Evolutionary conservation across 192 early-diverging fungal species (phyloP), one percentile per base, ranked within the genome.

Genomic region (Coemansia sp.): DNA sequence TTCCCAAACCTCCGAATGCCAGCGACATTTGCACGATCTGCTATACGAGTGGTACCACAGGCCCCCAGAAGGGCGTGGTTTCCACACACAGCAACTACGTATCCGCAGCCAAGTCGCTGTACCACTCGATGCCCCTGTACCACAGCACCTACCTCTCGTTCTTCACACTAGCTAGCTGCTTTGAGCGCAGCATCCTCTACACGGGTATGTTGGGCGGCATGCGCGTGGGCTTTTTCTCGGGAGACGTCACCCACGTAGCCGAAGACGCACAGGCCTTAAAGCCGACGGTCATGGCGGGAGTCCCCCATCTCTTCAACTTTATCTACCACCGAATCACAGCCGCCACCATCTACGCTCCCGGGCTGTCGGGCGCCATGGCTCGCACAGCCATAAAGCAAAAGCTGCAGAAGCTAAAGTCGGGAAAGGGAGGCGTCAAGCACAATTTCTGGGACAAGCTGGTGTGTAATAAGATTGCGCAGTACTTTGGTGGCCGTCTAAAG

Each of bases 31-130:
- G 85, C 62, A 87, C 85, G 40, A 83, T 90, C 46, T 89, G 87
- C 81, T 94, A 89, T 72, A 92, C 92, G n/a, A 88, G 89, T 45
- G 93, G 93, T 5, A 93, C 93, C 13, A 95, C 92, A 3, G 92
- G 91, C 21, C 55, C 71, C 51, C 89, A 88, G 16, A 91, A 87
- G 74, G 89, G 73, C 38, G 90, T 85, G 6, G 85, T 92, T 51
- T 67, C 93, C 18, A 87, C 86, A 33, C 92, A 95, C 51, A 63
- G 76, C 7, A 93, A 88, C 70, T 73, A 88, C 28, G 71, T 86
- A 14, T 64, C 86, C 13, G 73, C 85, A 9, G 67, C 71, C 9
- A 69, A 70, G 42, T 63, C 63, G 3, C 46, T 43, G 20, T 50
- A 36, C 45, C 51, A 21, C 20, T 55, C 77, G 9, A 34, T 60